Percentiles rank a stretch among this genome's conserved stretches.
phyloP scores from a whole-genome alignment of 306 rosid genomes.

The peach (Prunus persica) region DNA sequence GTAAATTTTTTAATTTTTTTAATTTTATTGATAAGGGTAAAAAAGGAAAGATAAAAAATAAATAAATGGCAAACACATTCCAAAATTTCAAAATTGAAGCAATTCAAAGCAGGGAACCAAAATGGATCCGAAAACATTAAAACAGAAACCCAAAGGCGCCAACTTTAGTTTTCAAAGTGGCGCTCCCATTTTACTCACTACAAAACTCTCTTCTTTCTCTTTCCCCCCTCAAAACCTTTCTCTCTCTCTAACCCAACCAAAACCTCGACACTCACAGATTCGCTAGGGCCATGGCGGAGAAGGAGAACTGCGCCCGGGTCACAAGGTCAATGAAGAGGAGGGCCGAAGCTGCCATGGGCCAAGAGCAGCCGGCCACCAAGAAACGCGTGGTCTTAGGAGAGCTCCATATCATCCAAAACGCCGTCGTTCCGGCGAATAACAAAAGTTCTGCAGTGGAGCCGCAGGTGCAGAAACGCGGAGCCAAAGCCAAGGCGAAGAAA shows the following conservation, averaged over 20 bases:
- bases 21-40: no score
- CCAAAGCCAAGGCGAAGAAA: slow-evolving; percentile 22
- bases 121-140: neutral
- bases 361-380: slow-evolving; percentile 17
- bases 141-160: slow-evolving; percentile 4
- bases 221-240: neutral
- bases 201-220: neutral
- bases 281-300: slow-evolving; percentile 18
- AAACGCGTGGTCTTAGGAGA: slow-evolving; percentile 63
- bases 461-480: slow-evolving; percentile 12
- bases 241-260: neutral
- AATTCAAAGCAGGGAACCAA: neutral
- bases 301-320: slow-evolving; percentile 24
- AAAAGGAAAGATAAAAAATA: no score
- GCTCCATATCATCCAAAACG: slow-evolving; percentile 19
- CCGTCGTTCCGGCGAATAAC: neutral
- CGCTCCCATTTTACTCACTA: slow-evolving; percentile 16
- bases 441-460: neutral
- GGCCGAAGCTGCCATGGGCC: slow-evolving; percentile 18
- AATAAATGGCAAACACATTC: neutral
- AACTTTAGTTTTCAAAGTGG: slow-evolving; percentile 8
- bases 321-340: slow-evolving; percentile 27
- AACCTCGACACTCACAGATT: neutral
- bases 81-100: slow-evolving; percentile 11
- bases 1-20: no score